Evolutionary conservation across 2,329 filamentous ascomycete species (phyloP).

Genomic region (Hysterium pulicare): DNA sequence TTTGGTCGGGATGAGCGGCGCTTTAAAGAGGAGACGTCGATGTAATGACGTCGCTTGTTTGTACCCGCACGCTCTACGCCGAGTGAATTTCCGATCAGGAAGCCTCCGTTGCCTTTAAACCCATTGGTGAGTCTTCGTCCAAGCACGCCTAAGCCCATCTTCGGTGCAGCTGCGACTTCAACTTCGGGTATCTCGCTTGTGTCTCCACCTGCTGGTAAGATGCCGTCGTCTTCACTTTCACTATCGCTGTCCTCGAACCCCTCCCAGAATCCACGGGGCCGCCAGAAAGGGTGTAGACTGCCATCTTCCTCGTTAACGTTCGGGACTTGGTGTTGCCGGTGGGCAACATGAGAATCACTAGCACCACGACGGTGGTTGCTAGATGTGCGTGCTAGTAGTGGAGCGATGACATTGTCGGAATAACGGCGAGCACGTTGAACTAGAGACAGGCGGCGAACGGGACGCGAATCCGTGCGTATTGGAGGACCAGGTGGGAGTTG

Average conservation of each 20-base stretch:
- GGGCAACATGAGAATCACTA: constrained; percentile 20
- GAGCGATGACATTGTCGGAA: constrained; percentile 43
- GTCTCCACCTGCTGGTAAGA: constrained; percentile 45
- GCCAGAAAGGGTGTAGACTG: constrained; percentile 60
- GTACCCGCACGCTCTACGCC: constrained; percentile 51
- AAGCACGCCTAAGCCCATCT: constrained; percentile 19
- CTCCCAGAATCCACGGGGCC: constrained; percentile 62
- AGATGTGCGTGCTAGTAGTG: constrained; percentile 34
- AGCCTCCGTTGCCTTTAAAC: constrained; percentile 42
- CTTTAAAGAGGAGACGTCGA: constrained; percentile 14
- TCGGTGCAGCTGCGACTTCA: constrained; percentile 5
- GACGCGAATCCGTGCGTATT: constrained; percentile 31
- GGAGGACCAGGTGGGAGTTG: constrained; percentile 30
- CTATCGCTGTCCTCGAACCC: constrained; percentile 46
- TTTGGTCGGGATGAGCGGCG: neutral
- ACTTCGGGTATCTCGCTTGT: constrained; percentile 39
- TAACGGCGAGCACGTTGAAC: constrained; percentile 45
- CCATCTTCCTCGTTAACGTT: constrained; percentile 40
- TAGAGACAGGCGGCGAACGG: constrained; percentile 38
- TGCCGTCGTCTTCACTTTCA: constrained; percentile 33
- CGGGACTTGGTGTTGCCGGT: constrained; percentile 21
- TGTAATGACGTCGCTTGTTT: constrained; percentile 41
- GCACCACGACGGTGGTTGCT: constrained; percentile 22
- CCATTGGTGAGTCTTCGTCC: constrained; percentile 32
- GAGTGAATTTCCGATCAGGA: constrained; percentile 54